Evolutionary conservation across 2,329 filamentous ascomycete genomes (phyloP).

Genomic region (Scedosporium minutisporum): DNA sequence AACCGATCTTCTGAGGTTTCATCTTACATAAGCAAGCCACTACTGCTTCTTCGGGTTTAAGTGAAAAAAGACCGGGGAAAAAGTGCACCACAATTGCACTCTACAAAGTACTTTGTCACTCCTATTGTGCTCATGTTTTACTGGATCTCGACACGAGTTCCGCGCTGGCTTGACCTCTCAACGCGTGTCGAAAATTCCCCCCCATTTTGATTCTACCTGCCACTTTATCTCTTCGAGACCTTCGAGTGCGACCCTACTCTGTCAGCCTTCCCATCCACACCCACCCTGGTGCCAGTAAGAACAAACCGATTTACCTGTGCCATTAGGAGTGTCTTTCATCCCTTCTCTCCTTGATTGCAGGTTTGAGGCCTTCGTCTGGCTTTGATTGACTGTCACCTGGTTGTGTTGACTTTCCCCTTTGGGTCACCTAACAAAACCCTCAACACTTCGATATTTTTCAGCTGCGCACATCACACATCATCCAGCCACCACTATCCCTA

Average conservation of each 20-base stretch:
- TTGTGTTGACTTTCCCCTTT: conserved; percentile 1
- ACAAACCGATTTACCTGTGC: not conserved
- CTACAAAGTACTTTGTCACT: too few species aligned
- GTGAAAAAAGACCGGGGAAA: not conserved
- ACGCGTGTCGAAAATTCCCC: not conserved
- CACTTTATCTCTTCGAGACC: not conserved
- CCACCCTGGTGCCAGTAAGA: not conserved
- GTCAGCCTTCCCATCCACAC: not conserved
- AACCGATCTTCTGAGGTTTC: not conserved
- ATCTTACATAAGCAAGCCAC: not conserved
- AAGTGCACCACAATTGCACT: too few species aligned
- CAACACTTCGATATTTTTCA: not conserved
- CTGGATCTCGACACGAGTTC: not conserved
- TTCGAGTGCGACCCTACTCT: not conserved
- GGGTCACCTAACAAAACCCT: not conserved
- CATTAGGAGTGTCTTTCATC: not conserved
- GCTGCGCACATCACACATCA: not conserved
- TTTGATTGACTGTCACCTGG: not conserved
- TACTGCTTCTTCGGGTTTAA: not conserved
- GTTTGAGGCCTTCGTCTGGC: not conserved
- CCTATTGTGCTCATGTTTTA: not conserved
- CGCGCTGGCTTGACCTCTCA: not conserved
- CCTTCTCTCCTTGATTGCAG: not conserved
- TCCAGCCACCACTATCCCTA: not conserved
- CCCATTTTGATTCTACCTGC: not conserved